Conservation (phyloP, 345 rosid genomes). For the Orychophragmus violaceus region DNA sequence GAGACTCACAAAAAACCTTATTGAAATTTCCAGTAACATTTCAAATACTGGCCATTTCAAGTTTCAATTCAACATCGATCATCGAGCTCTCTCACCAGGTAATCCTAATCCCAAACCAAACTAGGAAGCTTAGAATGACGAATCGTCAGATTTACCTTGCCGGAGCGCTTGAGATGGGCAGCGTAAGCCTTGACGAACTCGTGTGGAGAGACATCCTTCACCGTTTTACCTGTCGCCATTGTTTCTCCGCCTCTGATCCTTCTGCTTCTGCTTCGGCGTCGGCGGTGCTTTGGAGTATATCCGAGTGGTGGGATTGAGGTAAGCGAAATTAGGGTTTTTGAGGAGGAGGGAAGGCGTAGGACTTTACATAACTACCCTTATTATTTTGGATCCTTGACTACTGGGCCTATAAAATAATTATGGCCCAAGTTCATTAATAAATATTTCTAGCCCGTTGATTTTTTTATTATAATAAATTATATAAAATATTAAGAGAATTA, state of each 20-base stretch:
- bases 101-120: not conserved
- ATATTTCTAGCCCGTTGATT: not conserved
- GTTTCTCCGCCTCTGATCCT: not conserved
- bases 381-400: not conserved
- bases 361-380: conserved; percentile 4
- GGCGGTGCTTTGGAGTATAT: not conserved
- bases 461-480: too few relatives aligned
- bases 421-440: too few relatives aligned
- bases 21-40: too few relatives aligned
- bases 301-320: not conserved
- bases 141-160: conserved; percentile 24
- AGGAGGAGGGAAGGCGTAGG: not conserved
- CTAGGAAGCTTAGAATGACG: not conserved
- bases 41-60: not conserved
- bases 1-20: not conserved
- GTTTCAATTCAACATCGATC: not conserved
- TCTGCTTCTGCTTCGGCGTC: conserved; percentile 20
- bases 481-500: too few relatives aligned
- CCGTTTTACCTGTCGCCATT: conserved; percentile 32
- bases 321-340: conserved; percentile 20
- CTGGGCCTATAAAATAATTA: not conserved
- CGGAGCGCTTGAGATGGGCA: conserved; percentile 36
- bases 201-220: conserved; percentile 38
- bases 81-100: not conserved
- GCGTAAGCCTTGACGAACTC: conserved; percentile 41